Base-by-base conservation (phyloP, 164 flowering plant species). In the Macadamia tetraphylla region DNA sequence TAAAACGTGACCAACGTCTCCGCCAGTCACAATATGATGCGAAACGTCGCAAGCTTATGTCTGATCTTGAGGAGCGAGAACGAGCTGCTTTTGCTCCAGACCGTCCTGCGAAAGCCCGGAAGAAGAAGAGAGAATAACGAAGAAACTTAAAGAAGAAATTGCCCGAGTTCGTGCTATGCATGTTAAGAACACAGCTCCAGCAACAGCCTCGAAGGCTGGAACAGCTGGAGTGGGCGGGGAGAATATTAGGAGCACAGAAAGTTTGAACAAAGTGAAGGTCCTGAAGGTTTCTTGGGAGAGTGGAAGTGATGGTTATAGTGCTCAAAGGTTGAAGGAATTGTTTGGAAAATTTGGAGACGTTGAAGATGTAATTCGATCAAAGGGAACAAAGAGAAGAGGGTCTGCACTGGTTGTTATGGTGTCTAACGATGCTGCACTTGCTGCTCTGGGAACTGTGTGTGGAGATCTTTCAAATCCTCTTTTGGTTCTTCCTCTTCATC, bases 251-350 rank as follows among this genome's bases (percentile, higher is more conserved):
- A 69, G 66, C 29, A 78, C 73, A 6, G 71, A 23, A 13, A 80
- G 73, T 3, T 67, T 89, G 77, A 93, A 91, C 40, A 79, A 81
- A 67, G 86, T 76, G 60, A 88, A 71, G 76, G 76, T 82, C 49
- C 80, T 94, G 63, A 91, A 91, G 68, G 97, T 94, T 31, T 83
- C 87, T 3, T 94, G 97, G 97, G 90, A 84, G 61, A 84, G 81
- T 62, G 66, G 18, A 32, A 84, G 82, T 23, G 80, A 81, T 63
- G 90, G 71, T 63, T 93, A 89, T 64, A 75, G 79, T 53, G 84
- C 86, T 8, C 74, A 78, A 69, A 81, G 79, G 64, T 71, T 88
- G 73, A 80, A 68, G 58, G 85, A 88, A 67, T 32, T 91, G 42
- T 91, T 91, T 74, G 75, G 82, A 30, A 68, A 77, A 73, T 94